Evolutionary conservation across 208 protist species (phyloP), one percentile per base, ranked within the genome.

Genomic region (Trypanosoma theileri): DNA sequence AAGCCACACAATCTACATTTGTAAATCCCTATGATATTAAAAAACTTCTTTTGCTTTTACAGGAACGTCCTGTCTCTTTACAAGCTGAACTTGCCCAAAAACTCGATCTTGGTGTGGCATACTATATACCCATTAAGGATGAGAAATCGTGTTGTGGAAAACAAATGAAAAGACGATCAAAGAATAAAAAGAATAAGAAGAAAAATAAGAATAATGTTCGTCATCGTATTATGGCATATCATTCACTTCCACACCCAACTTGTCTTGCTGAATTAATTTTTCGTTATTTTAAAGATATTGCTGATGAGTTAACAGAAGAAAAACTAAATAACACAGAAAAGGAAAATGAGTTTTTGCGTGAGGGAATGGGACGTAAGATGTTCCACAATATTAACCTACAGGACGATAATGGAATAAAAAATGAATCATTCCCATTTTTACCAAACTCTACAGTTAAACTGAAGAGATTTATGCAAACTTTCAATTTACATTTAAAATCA

Each of bases 181-280:
- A 19, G 17, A 17, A 19, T n/a, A 40, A 44, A 4, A 22, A 35
- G 0, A 35, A 17, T 17, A 35, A n/a, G 40, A 24, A 12, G 53
- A 35, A 57, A 8, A 35, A 57, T 13, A 40, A n/a, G 9, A 13
- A 35, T 26, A n/a, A 26, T 56, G 16, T 56, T 14, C 24, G 31
- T 7, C 26, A 24, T 24, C 56, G 56, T 19, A 45, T 60, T 24
- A 60, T 46, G 35, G 31, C 31, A 22, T 60, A 60, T 40, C 56
- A 28, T 24, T 60, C 56, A 41, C 56, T 60, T 45, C 56, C 56
- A 21, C 56, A 60, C 31, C 26, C 56, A 19, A 45, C 31, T 8
- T 60, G 56, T 46, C 56, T 60, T 22, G 56, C 56, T 19, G 56
- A 21, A 24, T 28, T 60, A n/a, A n/a, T 60, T 7, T 19, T 60